These are phyloP conservation scores for Lithohypha guttulata DNA, from an alignment of 2,329 filamentous ascomycete genomes.

Conservation along the genomic window DNA sequence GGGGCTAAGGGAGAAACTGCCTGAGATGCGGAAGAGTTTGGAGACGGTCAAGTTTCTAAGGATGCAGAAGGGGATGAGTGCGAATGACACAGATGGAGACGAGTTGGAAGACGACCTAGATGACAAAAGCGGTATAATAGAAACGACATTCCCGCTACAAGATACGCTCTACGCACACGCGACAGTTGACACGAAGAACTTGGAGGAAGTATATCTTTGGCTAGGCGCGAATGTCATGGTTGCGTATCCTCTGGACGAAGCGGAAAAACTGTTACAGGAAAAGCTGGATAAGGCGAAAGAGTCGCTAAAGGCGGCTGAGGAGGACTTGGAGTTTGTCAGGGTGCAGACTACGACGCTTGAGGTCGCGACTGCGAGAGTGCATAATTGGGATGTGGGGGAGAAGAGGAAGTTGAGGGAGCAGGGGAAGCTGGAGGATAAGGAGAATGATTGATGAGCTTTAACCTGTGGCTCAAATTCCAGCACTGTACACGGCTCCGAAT, in stretches of 20 bases:
- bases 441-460: no score
- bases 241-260: slow-evolving; percentile 82
- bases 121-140: slow-evolving; percentile 37
- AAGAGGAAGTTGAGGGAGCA: slow-evolving; percentile 73
- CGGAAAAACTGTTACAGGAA: slow-evolving; percentile 62
- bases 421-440: slow-evolving; percentile 25
- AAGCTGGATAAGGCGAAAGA: slow-evolving; percentile 71
- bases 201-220: slow-evolving; percentile 88
- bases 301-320: slow-evolving; percentile 79
- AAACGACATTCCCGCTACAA: slow-evolving; percentile 92
- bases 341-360: slow-evolving; percentile 98
- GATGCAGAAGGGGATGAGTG: slow-evolving; percentile 56
- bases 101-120: slow-evolving; percentile 11
- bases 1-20: slow-evolving; percentile 86
- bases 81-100: neutral
- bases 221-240: slow-evolving; percentile 98
- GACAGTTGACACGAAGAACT: slow-evolving; percentile 59
- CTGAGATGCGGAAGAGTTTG: slow-evolving; percentile 90
- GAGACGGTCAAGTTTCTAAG: slow-evolving; percentile 83
- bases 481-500: no score
- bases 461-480: no score
- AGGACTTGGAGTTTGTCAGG: slow-evolving; percentile 87
- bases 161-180: slow-evolving; percentile 91
- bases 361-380: slow-evolving; percentile 91
- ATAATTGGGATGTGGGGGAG: slow-evolving; percentile 98